Conservation (phyloP, 768 basidiomycete species). For the Suillus spraguei region DNA sequence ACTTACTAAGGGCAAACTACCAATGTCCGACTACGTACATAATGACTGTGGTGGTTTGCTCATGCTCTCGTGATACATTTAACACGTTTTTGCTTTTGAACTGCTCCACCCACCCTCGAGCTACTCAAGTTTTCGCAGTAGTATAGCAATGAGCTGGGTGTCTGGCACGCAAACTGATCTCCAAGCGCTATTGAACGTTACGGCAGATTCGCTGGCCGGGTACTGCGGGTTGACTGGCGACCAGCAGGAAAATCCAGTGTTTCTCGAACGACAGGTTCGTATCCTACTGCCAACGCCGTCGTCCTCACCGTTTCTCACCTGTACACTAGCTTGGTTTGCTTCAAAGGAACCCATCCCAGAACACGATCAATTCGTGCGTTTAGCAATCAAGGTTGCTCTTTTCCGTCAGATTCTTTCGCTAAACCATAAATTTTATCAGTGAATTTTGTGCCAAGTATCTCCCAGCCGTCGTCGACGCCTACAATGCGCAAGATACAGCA, state of each 20-base stretch:
- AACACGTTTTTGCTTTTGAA: neutral
- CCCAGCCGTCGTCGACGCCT: conserved; percentile 35
- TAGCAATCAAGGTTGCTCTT: neutral
- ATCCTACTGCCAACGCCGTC: neutral
- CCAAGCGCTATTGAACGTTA: conserved; percentile 16
- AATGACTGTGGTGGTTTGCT: neutral
- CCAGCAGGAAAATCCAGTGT: conserved; percentile 11
- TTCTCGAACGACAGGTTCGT: conserved; percentile 18
- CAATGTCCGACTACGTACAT: neutral
- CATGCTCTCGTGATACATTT: neutral
- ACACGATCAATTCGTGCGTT: conserved; percentile 12
- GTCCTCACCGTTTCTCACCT: neutral
- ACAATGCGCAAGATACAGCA: conserved; percentile 25
- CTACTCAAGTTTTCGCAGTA: neutral
- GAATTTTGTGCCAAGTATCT: conserved; percentile 43
- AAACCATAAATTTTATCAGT: conserved; percentile 14
- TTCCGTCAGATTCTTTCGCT: neutral
- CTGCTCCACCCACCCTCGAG: neutral
- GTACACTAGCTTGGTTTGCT: conserved; percentile 31
- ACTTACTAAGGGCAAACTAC: neutral
- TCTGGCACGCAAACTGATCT: conserved; percentile 3
- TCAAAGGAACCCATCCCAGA: conserved; percentile 26
- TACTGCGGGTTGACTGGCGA: conserved; percentile 19
- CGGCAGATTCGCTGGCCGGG: conserved; percentile 16
- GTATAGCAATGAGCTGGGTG: neutral